Base-by-base conservation (phyloP, 768 basidiomycete genomes). In the Cantharellus anzutake region DNA sequence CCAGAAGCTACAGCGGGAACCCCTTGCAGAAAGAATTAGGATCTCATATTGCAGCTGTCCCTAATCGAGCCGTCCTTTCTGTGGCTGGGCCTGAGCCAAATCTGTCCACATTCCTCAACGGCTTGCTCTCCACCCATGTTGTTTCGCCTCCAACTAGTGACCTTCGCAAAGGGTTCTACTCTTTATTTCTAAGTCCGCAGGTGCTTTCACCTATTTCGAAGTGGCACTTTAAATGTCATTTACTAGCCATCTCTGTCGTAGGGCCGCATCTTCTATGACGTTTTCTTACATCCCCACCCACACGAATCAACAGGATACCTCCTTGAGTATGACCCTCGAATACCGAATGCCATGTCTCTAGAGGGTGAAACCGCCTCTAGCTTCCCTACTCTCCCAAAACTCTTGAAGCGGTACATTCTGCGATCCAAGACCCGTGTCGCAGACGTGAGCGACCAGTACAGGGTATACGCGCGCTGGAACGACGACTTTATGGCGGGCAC, bases 191-290 rank as follows among this genome's bases (percentile, higher is more conserved):
- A 14, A 83, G 86, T 67, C 83, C 89, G 58, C 86, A 89, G 75
- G 87, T 80, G 69, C 63, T 76, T 48, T 60, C 38, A 35, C 39
- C 48, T 56, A 16, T 35, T 52, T 57, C 20, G 51, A 41, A 52
- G 48, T 56, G 14, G 44, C 50, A 39, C 44, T 41, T 57, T 41
- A 37, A 39, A 40, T 58, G 53, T 14, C 42, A 38, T 61, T 62
- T 11, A 11, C 11, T 55, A 11, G 38, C 35, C 11, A 7, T 11
- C 1, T 51, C 59, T 35, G 51, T 11, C 60, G 39, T 60, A 93
- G 91, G 94, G 94, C 44, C 78, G 92, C 67, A 81, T 98, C 39
- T 73, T 96, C 52, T 83, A 91, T 67, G 93, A 97, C 69, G 71
- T 84, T 57, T 92, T 98, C 70, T 74, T 96, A 63, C 87, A 89